Conservation (phyloP, 2,329 filamentous ascomycete species). For the Curvularia hawaiiensis region DNA sequence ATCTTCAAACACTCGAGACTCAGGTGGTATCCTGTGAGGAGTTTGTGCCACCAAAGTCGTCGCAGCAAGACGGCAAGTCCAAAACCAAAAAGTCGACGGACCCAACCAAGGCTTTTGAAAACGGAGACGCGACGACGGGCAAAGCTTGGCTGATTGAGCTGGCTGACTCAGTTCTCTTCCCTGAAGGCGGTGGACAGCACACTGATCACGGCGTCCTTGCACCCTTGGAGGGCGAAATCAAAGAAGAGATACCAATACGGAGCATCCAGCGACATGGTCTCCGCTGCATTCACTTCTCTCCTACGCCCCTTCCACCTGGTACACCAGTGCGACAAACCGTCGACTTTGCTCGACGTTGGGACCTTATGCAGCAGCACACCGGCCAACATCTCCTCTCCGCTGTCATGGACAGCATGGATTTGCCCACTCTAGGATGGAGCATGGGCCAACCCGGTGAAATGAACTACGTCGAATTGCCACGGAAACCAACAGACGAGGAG, state of each 20-base stretch:
- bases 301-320: slow-evolving; percentile 86
- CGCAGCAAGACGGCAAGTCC: slow-evolving; percentile 26
- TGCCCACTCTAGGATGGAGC: slow-evolving; percentile 39
- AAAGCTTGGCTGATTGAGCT: slow-evolving; percentile 40
- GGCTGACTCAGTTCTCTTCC: slow-evolving; percentile 41
- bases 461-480: slow-evolving; percentile 42
- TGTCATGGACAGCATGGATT: slow-evolving; percentile 38
- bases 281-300: slow-evolving; percentile 74
- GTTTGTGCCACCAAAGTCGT: slow-evolving; percentile 27
- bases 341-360: slow-evolving; percentile 39
- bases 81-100: slow-evolving; percentile 37
- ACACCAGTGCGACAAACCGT: slow-evolving; percentile 36
- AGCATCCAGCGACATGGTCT: slow-evolving; percentile 55
- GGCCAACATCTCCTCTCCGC: slow-evolving; percentile 44
- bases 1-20: slow-evolving; percentile 37
- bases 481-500: slow-evolving; percentile 36
- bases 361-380: slow-evolving; percentile 45
- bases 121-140: slow-evolving; percentile 12
- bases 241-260: slow-evolving; percentile 32
- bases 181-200: slow-evolving; percentile 42
- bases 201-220: slow-evolving; percentile 40
- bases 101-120: slow-evolving; percentile 23
- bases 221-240: slow-evolving; percentile 20
- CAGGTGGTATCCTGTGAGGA: slow-evolving; percentile 41
- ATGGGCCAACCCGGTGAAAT: slow-evolving; percentile 42